These are phyloP conservation scores for Calophaca sinica DNA, from an alignment of 306 rosid species.

Conservation along the genomic window DNA sequence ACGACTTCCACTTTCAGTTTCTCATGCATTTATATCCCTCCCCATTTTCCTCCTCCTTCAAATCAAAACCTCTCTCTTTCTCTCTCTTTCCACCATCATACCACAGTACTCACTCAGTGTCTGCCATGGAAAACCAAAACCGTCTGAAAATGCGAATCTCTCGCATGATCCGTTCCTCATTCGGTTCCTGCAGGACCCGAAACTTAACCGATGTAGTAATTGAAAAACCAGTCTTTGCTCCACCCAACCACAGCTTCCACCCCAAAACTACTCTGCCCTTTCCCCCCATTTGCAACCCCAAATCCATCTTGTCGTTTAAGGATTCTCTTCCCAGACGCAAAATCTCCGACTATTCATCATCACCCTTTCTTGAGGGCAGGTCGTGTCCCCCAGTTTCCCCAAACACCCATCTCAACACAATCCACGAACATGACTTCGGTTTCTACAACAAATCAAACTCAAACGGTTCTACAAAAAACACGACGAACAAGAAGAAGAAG, in stretches of 20 bases:
- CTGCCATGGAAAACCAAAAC: conserved; percentile 72
- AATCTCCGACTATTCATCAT: conserved; percentile 49
- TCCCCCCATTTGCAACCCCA: conserved; percentile 58
- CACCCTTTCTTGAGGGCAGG: conserved; percentile 51
- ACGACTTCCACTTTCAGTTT: conserved; percentile 42
- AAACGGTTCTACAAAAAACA: conserved; percentile 29
- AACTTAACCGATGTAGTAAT: conserved; percentile 68
- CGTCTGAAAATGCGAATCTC: conserved; percentile 74
- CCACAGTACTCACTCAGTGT: background rate
- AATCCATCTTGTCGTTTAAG: conserved; percentile 46
- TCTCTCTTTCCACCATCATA: no score
- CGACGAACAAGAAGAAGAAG: conserved; percentile 37
- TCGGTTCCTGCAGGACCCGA: conserved; percentile 78
- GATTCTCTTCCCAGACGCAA: conserved; percentile 62
- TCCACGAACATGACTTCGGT: conserved; percentile 41
- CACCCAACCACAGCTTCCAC: conserved; percentile 31
- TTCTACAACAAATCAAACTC: conserved; percentile 30
- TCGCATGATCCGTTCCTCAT: conserved; percentile 84
- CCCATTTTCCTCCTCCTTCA: conserved; percentile 14
- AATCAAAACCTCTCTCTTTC: background rate
- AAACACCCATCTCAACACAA: conserved; percentile 51
- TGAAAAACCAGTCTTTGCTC: conserved; percentile 63
- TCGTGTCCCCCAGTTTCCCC: conserved; percentile 63
- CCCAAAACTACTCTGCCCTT: conserved; percentile 50
- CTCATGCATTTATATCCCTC: conserved; percentile 55